Conservation (phyloP, 2,329 filamentous ascomycete genomes). For the Fonsecaea pugnacius region DNA sequence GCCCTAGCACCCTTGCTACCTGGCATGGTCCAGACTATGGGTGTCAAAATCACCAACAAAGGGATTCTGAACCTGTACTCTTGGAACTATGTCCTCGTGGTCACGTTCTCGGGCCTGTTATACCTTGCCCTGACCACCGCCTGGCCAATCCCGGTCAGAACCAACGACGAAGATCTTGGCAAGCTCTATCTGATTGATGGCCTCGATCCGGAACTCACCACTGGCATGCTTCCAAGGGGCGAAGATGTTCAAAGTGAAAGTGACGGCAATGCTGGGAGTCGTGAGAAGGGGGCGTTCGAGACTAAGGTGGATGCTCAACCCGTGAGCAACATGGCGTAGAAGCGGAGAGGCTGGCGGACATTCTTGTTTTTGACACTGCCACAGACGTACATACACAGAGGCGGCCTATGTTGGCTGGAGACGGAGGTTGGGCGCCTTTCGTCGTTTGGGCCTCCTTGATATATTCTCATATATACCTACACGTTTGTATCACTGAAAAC, state of each 20-base stretch:
- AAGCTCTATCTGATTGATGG: slow-evolving; percentile 18
- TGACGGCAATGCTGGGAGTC: slow-evolving; percentile 3
- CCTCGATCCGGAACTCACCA: slow-evolving; percentile 12
- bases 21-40: slow-evolving; percentile 47
- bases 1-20: slow-evolving; percentile 63
- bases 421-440: too few relatives aligned
- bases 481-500: too few relatives aligned
- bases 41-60: slow-evolving; percentile 38
- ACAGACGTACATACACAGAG: background rate
- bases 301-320: slow-evolving; percentile 6
- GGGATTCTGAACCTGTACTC: slow-evolving; percentile 62
- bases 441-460: too few relatives aligned
- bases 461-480: too few relatives aligned
- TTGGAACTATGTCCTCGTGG: slow-evolving; percentile 56
- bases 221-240: slow-evolving; percentile 3
- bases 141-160: slow-evolving; percentile 13
- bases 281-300: slow-evolving; percentile 13
- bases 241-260: slow-evolving; percentile 3
- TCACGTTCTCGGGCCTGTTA: slow-evolving; percentile 17
- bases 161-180: slow-evolving; percentile 15
- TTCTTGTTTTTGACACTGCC: too few relatives aligned
- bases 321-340: slow-evolving; percentile 3
- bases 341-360: too few relatives aligned
- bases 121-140: slow-evolving; percentile 7
- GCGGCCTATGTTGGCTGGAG: background rate